Evolutionary conservation across 495 filamentous ascomycete species (phyloP).

Genomic region (Xylaria telfairii): DNA sequence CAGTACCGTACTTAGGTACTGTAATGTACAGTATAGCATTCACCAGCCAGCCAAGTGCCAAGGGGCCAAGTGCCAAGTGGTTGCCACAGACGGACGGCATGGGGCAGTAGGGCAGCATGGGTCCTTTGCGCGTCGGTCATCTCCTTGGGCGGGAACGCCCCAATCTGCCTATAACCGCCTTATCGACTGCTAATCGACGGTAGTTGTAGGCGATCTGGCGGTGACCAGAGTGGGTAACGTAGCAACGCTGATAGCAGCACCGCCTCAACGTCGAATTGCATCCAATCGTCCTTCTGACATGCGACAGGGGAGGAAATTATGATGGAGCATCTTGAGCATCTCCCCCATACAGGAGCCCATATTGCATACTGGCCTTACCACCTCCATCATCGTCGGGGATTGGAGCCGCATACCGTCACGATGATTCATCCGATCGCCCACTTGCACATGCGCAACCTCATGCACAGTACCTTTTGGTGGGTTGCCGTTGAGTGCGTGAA

Average conservation of each 20-base stretch:
- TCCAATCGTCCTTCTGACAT: conserved; percentile 17
- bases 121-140: conserved; percentile 22
- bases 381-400: neutral
- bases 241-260: conserved; percentile 21
- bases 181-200: conserved; percentile 15
- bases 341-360: neutral
- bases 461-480: conserved; percentile 7
- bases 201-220: conserved; percentile 27
- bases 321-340: neutral
- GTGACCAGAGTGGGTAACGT: conserved; percentile 27
- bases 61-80: neutral
- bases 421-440: conserved; percentile 15
- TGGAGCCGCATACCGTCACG: conserved; percentile 12
- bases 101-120: too few species aligned
- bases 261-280: conserved; percentile 20
- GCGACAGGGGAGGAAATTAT: neutral
- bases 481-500: neutral
- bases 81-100: too few species aligned
- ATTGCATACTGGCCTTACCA: neutral
- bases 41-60: too few species aligned
- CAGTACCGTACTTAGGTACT: too few species aligned
- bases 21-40: too few species aligned
- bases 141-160: conserved; percentile 20
- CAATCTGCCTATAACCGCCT: conserved; percentile 17
- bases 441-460: neutral